Percentiles rank a stretch among this genome's conserved stretches.
phyloP scores from a whole-genome alignment of 2,329 filamentous ascomycete genomes.

The Fusarium miscanthi region DNA sequence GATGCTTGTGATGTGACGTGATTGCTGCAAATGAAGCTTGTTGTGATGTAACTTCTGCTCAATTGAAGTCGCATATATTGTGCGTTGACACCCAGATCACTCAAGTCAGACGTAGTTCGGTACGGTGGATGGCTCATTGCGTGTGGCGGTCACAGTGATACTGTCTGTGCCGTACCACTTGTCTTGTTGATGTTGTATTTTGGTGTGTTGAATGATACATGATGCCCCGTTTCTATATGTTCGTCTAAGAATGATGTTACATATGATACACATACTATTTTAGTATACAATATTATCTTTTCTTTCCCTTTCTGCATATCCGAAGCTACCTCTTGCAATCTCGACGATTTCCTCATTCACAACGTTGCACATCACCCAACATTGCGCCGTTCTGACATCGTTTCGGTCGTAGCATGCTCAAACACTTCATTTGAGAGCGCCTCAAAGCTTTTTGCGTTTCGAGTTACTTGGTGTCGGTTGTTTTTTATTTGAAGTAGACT shows the following conservation, averaged over 20 bases:
- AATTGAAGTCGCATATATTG: accelerated
- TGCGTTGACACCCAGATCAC: neutral
- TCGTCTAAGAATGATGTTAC: conserved; percentile 19
- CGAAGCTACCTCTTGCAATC: neutral
- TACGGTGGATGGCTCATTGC: too few relatives aligned
- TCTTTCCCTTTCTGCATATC: neutral
- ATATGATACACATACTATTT: conserved; percentile 23
- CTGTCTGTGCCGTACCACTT: neutral
- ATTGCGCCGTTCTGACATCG: neutral
- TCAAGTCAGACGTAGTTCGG: neutral
- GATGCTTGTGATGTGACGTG: neutral
- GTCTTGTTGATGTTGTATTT: neutral
- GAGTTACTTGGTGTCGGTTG: neutral
- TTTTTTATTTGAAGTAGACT: neutral
- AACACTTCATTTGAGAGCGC: neutral
- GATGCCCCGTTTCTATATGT: neutral
- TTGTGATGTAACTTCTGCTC: neutral
- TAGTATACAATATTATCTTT: conserved; percentile 13
- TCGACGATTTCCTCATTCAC: neutral
- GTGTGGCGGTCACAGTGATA: too few relatives aligned
- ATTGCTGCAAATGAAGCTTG: neutral
- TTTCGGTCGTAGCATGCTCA: neutral
- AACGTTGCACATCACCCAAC: neutral
- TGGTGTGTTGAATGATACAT: neutral
- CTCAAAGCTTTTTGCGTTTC: neutral